Evolutionary conservation across 345 rosid genomes (phyloP).

Genomic region (Rhodamnia argentea): DNA sequence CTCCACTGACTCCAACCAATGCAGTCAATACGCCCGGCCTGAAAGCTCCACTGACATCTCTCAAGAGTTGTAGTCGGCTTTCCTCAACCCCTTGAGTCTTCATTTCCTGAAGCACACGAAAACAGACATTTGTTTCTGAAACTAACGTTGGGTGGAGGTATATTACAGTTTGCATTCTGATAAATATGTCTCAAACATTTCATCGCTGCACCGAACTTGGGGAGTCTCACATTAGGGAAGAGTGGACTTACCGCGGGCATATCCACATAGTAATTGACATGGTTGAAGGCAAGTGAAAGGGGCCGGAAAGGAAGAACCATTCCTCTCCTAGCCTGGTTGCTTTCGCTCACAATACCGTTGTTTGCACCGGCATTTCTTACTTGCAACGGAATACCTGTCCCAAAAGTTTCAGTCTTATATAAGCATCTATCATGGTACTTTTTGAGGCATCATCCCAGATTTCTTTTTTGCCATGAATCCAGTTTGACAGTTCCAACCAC

Average conservation of each 20-base stretch:
- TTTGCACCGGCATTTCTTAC: background rate
- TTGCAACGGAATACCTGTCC: background rate
- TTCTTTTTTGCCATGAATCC: background rate
- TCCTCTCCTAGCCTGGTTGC: conserved; percentile 10
- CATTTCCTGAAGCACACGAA: conserved; percentile 22
- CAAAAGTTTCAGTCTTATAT: background rate
- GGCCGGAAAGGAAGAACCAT: conserved; percentile 38
- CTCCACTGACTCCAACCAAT: conserved; percentile 40
- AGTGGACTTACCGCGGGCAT: conserved; percentile 16
- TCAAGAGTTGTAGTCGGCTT: conserved; percentile 23
- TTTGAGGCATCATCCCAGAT: background rate
- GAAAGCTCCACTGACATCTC: conserved; percentile 31
- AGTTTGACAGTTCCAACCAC: background rate
- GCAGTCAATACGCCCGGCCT: conserved; percentile 37
- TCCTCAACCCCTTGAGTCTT: conserved; percentile 36
- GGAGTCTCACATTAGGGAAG: background rate
- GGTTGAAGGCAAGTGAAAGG: conserved; percentile 24
- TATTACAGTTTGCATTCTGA: background rate
- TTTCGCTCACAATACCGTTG: background rate
- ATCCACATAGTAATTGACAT: conserved; percentile 23
- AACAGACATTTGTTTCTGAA: background rate
- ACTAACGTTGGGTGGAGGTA: background rate
- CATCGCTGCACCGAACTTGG: background rate
- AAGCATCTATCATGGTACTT: background rate
- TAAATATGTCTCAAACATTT: background rate